These are phyloP conservation scores for Phellopilus nigrolimitatus DNA, from an alignment of 1,284 basidiomycete genomes.

Conservation along the genomic window DNA sequence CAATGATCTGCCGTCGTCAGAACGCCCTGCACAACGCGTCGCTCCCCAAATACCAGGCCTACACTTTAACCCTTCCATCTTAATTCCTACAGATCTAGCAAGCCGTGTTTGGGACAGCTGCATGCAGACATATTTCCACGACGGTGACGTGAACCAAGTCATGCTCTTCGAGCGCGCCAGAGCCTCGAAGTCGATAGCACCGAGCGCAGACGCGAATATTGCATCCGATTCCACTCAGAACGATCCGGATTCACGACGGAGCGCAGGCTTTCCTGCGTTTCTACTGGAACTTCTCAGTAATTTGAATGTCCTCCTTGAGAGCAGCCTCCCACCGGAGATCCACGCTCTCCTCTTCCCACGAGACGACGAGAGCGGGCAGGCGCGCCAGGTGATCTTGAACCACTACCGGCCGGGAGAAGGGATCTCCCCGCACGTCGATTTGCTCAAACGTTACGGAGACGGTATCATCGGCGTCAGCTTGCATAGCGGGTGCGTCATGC, in stretches of 20 bases:
- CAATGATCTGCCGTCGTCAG: neutral
- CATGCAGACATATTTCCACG: slow-evolving; percentile 52
- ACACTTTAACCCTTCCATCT: slow-evolving; percentile 50
- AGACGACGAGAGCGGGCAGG: slow-evolving; percentile 33
- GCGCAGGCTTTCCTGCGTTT: slow-evolving; percentile 45
- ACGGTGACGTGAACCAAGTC: slow-evolving; percentile 54
- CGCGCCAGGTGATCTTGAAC: slow-evolving; percentile 77
- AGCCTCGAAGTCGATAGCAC: slow-evolving; percentile 11
- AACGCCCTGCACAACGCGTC: slow-evolving; percentile 24
- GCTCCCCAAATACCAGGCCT: slow-evolving; percentile 59
- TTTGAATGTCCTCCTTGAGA: slow-evolving; percentile 44
- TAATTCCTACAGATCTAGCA: slow-evolving; percentile 47
- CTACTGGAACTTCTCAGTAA: slow-evolving; percentile 48
- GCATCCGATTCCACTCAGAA: neutral
- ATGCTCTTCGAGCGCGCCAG: slow-evolving; percentile 67
- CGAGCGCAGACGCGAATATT: neutral
- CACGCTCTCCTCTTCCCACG: slow-evolving; percentile 52
- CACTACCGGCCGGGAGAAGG: slow-evolving; percentile 76
- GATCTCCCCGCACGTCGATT: slow-evolving; percentile 74
- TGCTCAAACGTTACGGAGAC: slow-evolving; percentile 70
- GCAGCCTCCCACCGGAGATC: slow-evolving; percentile 42
- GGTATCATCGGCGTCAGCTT: slow-evolving; percentile 78
- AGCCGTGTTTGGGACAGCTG: slow-evolving; percentile 48
- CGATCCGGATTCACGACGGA: slow-evolving; percentile 15
- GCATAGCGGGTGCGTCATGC: slow-evolving; percentile 69